Evolutionary conservation across 2,329 filamentous ascomycete species (phyloP).

Genomic region (Fusarium burgessii): DNA sequence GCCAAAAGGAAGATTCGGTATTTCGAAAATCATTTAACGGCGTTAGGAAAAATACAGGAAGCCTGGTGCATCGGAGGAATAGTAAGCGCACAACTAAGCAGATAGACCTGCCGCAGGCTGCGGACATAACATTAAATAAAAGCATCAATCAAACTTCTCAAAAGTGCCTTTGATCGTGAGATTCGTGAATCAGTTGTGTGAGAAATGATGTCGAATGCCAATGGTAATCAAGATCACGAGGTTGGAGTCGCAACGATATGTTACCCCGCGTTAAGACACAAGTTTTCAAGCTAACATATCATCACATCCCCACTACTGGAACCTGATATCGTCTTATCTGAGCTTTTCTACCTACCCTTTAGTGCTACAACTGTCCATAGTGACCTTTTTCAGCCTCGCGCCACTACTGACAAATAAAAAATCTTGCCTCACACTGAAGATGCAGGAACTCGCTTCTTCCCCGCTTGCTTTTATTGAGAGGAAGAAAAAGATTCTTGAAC

Average conservation of each 20-base stretch:
- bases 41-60: conserved; percentile 38
- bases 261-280: conserved; percentile 43
- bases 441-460: conserved; percentile 50
- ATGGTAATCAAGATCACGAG: conserved; percentile 38
- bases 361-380: conserved; percentile 15
- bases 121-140: conserved; percentile 33
- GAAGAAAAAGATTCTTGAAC: conserved; percentile 79
- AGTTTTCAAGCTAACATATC: conserved; percentile 33
- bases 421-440: conserved; percentile 34
- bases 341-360: conserved; percentile 20
- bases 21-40: conserved; percentile 36
- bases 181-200: not conserved
- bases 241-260: conserved; percentile 32
- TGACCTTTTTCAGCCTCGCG: conserved; percentile 43
- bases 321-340: conserved; percentile 24
- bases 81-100: conserved; percentile 23
- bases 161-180: conserved; percentile 6
- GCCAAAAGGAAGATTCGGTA: conserved; percentile 14
- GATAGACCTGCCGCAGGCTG: conserved; percentile 20
- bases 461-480: conserved; percentile 64
- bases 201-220: conserved; percentile 36
- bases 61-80: conserved; percentile 21
- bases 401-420: conserved; percentile 36
- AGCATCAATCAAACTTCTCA: conserved; percentile 10
- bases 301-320: not conserved